Conservation (phyloP, 768 basidiomycete species). For the Macrocybe gigantea region DNA sequence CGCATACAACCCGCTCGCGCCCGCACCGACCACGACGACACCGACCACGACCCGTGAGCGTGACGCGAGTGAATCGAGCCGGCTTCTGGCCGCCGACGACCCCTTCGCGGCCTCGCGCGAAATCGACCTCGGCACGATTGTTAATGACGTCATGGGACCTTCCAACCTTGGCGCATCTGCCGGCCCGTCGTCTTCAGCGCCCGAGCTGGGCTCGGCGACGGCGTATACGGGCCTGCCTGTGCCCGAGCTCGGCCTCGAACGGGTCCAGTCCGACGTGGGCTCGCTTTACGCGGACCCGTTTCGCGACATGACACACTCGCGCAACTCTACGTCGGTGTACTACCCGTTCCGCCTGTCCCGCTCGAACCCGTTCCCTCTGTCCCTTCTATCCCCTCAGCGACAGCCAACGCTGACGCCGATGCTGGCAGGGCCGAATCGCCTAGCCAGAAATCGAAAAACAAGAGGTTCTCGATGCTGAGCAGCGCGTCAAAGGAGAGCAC, state of each 20-base stretch:
- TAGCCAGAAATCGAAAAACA: too few species aligned
- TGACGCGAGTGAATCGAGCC: neutral
- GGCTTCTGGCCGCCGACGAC: neutral
- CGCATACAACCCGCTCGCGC: neutral
- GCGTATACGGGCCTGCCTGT: neutral
- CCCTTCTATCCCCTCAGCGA: too few species aligned
- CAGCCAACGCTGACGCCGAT: too few species aligned
- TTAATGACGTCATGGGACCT: slow-evolving; percentile 47
- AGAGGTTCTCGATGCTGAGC: too few species aligned
- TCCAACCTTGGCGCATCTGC: neutral
- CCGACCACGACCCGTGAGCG: neutral
- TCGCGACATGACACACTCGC: neutral
- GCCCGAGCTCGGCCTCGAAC: neutral
- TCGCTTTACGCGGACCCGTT: neutral
- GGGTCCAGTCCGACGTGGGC: neutral
- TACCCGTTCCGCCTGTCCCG: neutral
- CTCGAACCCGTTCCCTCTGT: too few species aligned
- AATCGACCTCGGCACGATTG: slow-evolving; percentile 32
- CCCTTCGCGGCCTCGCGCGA: slow-evolving; percentile 14
- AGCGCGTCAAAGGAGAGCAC: too few species aligned
- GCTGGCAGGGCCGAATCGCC: too few species aligned
- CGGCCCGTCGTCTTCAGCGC: neutral
- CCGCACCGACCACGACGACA: neutral
- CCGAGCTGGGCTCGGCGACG: neutral
- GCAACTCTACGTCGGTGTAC: neutral